Conservation (phyloP, 805 yeast genomes). For the Ogataea ramenticola region DNA sequence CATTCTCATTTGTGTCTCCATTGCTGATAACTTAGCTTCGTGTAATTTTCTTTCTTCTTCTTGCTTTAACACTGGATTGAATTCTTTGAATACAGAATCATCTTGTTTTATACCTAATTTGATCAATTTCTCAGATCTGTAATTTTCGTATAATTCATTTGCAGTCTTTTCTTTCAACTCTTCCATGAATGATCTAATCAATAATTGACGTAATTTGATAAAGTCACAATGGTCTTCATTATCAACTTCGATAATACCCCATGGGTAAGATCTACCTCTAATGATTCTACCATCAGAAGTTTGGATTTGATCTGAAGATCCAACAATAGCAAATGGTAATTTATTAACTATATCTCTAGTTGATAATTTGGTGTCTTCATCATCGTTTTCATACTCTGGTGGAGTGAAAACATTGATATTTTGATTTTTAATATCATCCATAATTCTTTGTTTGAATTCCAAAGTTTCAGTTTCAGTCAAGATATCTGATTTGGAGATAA, state of each 20-base stretch:
- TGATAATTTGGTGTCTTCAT: conserved; percentile 68
- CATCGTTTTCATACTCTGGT: conserved; percentile 63
- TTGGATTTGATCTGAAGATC: conserved; percentile 70
- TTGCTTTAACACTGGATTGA: conserved; percentile 86
- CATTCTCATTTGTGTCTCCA: conserved; percentile 94
- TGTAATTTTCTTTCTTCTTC: conserved; percentile 91
- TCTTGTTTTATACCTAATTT: conserved; percentile 90
- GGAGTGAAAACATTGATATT: conserved; percentile 75
- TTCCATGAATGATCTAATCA: conserved; percentile 86
- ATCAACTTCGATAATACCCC: conserved; percentile 96
- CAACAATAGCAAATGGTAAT: conserved; percentile 92
- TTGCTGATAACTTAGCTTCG: conserved; percentile 86
- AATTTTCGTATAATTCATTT: conserved; percentile 72
- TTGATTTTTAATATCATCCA: conserved; percentile 69
- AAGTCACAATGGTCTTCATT: conserved; percentile 93
- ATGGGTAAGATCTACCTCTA: conserved; percentile 91
- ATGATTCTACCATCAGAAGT: conserved; percentile 69
- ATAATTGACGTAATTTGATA: conserved; percentile 77
- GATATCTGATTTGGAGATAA: conserved; percentile 92
- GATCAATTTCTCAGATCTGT: conserved; percentile 75
- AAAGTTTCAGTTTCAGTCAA: conserved; percentile 79
- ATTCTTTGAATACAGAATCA: conserved; percentile 85
- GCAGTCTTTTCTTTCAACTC: conserved; percentile 86
- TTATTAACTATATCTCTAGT: conserved; percentile 59
- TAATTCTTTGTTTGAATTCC: conserved; percentile 68